phyloP scores from a whole-genome alignment of 1,139 yeast species.

The Geotrichum histeridarum region DNA sequence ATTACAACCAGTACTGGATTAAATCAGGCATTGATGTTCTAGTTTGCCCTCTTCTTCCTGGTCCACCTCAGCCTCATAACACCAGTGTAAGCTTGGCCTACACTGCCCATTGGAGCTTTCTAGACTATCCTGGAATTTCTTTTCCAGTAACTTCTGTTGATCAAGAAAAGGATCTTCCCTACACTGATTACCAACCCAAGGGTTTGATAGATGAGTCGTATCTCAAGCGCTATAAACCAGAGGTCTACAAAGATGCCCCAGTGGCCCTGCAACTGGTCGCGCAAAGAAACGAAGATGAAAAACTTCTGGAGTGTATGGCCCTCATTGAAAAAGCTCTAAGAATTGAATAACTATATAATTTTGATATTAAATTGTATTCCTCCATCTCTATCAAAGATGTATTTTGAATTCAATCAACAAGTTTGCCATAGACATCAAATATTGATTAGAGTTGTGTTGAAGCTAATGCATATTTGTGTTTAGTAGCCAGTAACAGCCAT shows the following conservation, averaged over 20 bases:
- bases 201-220: constrained; percentile 32
- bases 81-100: constrained; percentile 65
- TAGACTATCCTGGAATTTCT: constrained; percentile 50
- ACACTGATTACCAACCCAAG: constrained; percentile 26
- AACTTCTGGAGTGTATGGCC: constrained; percentile 9
- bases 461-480: too few relatives aligned
- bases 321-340: constrained; percentile 13
- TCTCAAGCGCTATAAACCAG: constrained; percentile 37
- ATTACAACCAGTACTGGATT: constrained; percentile 39
- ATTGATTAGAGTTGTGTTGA: too few relatives aligned
- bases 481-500: too few relatives aligned
- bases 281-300: constrained; percentile 41
- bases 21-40: constrained; percentile 60
- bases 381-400: too few relatives aligned
- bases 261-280: constrained; percentile 43
- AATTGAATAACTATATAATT: too few relatives aligned
- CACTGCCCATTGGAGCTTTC: constrained; percentile 47
- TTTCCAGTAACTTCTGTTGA: constrained; percentile 51
- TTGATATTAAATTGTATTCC: too few relatives aligned
- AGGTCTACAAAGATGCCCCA: constrained; percentile 41
- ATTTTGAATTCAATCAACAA: too few relatives aligned
- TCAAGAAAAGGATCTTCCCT: constrained; percentile 38
- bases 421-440: too few relatives aligned
- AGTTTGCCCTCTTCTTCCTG: constrained; percentile 62
- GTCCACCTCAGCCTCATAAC: constrained; percentile 66